Evolutionary conservation across 108 stramenopile genomes (phyloP), one percentile per base, ranked within the genome.

Genomic region (Nannochloropsis gaditana): DNA sequence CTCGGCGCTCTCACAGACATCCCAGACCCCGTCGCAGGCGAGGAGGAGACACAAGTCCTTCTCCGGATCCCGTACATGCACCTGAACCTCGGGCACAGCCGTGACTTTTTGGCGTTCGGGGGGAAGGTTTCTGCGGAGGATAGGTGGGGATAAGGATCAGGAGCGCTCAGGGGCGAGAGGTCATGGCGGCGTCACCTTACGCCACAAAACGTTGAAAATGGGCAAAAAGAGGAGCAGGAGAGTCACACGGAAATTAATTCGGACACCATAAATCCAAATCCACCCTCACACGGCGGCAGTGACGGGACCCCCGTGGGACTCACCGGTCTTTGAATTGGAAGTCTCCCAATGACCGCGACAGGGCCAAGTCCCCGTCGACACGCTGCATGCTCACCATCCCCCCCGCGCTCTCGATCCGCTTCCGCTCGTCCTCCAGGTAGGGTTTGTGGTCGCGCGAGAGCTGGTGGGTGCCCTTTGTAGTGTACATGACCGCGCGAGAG

Each of bases 11-110:
- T 45, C 45, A 73, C 89, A 82, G 2, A 88, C 90, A 44, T 90
- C 90, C 90, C 90, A 90, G 3, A 90, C 84, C 11, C 90, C 90
- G 44, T 90, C 90, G 21, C 90, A 90, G 21, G 87, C 88, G 17
- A 90, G 59, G 41, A 90, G 41, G 42, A 90, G 86, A 42, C 87
- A 44, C 41, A 89, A 82, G 83, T 90, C 90, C 21, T 41, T 43
- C 2, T 43, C 17, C 41, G 42, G 11, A 41, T 81, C 21, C 41
- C 43, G 88, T 41, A 9, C 43, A 1, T 83, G 83, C 6, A 87
- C 45, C 21, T 42, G 9, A 1, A 87, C 84, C n/a, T 83, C 83
- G 31, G 83, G 83, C 9, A 31, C 45, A 1, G 47, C 45, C 19
- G 83, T 83, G 19, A 83, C 83, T 59, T 83, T 80, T 21, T 80